These are phyloP conservation scores for Aquanectria penicillioides DNA, from an alignment of 2,329 filamentous ascomycete species.

Conservation along the genomic window DNA sequence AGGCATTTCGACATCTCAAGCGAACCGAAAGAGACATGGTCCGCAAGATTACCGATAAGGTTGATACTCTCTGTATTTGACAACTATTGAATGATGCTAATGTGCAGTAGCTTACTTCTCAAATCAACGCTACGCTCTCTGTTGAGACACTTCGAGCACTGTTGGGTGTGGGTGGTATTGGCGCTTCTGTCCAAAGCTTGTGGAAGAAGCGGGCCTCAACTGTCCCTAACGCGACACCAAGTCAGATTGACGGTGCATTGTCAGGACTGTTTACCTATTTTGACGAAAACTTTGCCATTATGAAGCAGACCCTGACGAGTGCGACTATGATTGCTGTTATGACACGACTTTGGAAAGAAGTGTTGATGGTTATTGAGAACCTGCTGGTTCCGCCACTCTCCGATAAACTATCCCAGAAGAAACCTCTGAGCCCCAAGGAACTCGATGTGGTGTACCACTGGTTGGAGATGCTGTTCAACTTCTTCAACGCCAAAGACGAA, in stretches of 20 bases:
- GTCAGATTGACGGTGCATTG: slow-evolving; percentile 82
- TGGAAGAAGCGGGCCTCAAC: slow-evolving; percentile 70
- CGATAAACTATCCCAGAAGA: slow-evolving; percentile 90
- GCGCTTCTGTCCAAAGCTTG: slow-evolving; percentile 77
- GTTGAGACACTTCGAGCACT: slow-evolving; percentile 80
- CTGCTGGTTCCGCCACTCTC: slow-evolving; percentile 93
- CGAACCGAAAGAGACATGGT: slow-evolving; percentile 98
- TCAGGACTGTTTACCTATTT: slow-evolving; percentile 93
- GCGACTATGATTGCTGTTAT: slow-evolving; percentile 99
- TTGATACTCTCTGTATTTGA: slow-evolving; percentile 47
- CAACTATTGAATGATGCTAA: slow-evolving; percentile 18
- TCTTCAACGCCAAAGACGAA: slow-evolving; percentile 94
- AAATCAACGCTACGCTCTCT: slow-evolving; percentile 91
- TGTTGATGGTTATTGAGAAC: slow-evolving; percentile 88
- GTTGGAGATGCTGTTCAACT: slow-evolving; percentile 89
- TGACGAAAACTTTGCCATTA: slow-evolving; percentile 98
- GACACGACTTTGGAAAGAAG: slow-evolving; percentile 98
- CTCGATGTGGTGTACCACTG: slow-evolving; percentile 95
- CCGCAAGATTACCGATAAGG: slow-evolving; percentile 96
- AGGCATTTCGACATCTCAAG: slow-evolving; percentile 94
- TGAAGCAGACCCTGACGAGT: slow-evolving; percentile 95
- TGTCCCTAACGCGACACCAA: slow-evolving; percentile 69
- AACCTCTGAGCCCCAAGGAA: slow-evolving; percentile 84
- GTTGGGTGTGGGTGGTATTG: slow-evolving; percentile 73
- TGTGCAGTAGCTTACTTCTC: slow-evolving; percentile 77